Evolutionary conservation across 805 yeast genomes (phyloP).

Genomic region (Scheffersomyces lignosus): DNA sequence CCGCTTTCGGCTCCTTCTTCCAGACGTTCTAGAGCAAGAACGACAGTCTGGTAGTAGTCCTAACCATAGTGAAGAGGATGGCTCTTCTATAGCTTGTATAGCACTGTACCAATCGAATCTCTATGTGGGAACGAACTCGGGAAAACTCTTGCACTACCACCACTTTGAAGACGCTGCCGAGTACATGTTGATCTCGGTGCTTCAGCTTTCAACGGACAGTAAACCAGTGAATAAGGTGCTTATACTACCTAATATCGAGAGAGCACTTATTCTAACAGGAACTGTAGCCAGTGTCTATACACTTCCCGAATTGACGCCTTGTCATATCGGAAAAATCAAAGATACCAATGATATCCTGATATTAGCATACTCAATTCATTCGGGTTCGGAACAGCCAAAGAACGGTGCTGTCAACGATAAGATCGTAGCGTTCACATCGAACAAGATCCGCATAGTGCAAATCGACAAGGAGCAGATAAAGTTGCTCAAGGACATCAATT

Average conservation of each 20-base stretch:
- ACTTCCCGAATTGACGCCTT: conserved; percentile 40
- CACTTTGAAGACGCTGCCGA: conserved; percentile 40
- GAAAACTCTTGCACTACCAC: conserved; percentile 39
- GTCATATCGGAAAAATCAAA: conserved; percentile 35
- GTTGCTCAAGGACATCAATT: conserved; percentile 34
- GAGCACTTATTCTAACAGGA: conserved; percentile 28
- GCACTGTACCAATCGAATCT: conserved; percentile 29
- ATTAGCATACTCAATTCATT: conserved; percentile 4
- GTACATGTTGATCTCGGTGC: conserved; percentile 28
- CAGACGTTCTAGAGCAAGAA: too few relatives aligned
- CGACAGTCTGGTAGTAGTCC: too few relatives aligned
- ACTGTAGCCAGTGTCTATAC: conserved; percentile 25
- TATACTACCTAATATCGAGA: conserved; percentile 21
- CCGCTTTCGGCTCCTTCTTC: conserved; percentile 7
- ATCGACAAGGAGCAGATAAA: conserved; percentile 25
- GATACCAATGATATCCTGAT: conserved; percentile 35
- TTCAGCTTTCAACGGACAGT: conserved; percentile 12
- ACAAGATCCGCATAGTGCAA: conserved; percentile 32
- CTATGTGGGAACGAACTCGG: conserved; percentile 37
- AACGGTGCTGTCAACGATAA: conserved; percentile 17
- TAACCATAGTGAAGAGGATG: too few relatives aligned
- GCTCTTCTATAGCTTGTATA: conserved; percentile 15
- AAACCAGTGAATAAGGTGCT: conserved; percentile 24
- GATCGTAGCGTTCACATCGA: conserved; percentile 29
- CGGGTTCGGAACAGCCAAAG: conserved; percentile 2